These are phyloP conservation scores for Cryphonectria naterciae DNA, from an alignment of 2,329 filamentous ascomycete genomes.

Conservation along the genomic window DNA sequence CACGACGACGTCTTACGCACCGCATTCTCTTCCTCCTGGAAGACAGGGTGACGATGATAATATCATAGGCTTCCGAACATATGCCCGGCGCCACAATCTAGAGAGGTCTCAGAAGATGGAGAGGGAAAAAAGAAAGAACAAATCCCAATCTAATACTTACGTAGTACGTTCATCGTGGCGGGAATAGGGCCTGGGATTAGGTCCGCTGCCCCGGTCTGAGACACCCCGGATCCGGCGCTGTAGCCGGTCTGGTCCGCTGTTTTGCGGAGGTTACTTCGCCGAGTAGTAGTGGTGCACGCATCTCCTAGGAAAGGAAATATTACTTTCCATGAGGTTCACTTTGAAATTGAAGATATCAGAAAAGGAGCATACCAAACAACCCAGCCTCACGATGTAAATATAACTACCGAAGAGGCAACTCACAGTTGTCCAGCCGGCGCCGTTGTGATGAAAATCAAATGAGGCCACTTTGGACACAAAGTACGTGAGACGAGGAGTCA, in stretches of 20 bases:
- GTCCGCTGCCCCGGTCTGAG: background rate
- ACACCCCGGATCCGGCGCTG: slow-evolving; percentile 6
- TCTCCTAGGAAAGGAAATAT: background rate
- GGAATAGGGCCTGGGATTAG: background rate
- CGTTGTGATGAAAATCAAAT: background rate
- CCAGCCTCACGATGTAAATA: background rate
- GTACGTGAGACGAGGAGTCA: background rate
- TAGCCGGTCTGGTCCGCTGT: background rate
- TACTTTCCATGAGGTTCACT: background rate
- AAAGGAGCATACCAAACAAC: background rate
- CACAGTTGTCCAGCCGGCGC: background rate
- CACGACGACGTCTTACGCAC: background rate
- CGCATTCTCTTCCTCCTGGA: background rate
- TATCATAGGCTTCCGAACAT: background rate
- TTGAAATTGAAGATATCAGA: background rate
- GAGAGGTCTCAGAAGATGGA: background rate
- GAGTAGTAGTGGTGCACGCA: background rate
- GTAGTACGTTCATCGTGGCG: background rate
- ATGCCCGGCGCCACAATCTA: background rate
- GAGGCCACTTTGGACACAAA: background rate
- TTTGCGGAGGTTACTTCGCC: background rate
- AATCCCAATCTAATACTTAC: background rate
- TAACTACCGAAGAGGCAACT: background rate
- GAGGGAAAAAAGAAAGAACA: background rate
- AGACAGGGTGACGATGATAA: background rate